Conservation (phyloP, 1,284 basidiomycete genomes). For the Phlebopus sp. region DNA sequence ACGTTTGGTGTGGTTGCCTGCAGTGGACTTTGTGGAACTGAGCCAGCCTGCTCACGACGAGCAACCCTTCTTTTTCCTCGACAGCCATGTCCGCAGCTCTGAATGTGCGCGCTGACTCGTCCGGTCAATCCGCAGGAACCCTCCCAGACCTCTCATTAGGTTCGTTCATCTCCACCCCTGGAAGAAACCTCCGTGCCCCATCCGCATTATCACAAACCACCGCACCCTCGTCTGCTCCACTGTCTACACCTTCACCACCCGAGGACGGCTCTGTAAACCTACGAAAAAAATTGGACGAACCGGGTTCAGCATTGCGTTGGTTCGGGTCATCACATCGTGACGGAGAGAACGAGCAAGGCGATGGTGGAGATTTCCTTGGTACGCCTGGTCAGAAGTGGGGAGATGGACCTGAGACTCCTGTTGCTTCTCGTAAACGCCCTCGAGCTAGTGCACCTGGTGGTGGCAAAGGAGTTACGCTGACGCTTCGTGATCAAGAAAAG, state of each 20-base stretch:
- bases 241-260: constrained; percentile 53
- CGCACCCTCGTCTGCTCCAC: constrained; percentile 50
- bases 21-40: too few relatives aligned
- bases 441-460: constrained; percentile 42
- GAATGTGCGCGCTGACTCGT: constrained; percentile 29
- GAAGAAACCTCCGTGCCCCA: constrained; percentile 46
- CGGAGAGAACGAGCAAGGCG: constrained; percentile 40
- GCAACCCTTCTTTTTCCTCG: too few relatives aligned
- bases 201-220: constrained; percentile 53
- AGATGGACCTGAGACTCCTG: constrained; percentile 49
- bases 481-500: constrained; percentile 92
- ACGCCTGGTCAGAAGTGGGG: constrained; percentile 54
- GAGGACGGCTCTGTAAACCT: constrained; percentile 14
- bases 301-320: constrained; percentile 24
- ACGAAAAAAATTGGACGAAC: constrained; percentile 24
- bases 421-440: constrained; percentile 41
- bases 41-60: too few relatives aligned
- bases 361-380: constrained; percentile 46
- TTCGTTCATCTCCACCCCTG: constrained; percentile 59
- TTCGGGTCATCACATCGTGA: constrained; percentile 32
- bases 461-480: constrained; percentile 68
- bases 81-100: constrained; percentile 19
- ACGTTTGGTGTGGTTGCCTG: too few relatives aligned
- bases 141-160: constrained; percentile 64
- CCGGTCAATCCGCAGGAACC: constrained; percentile 41